Conservation (phyloP, 1,284 basidiomycete species). For the Ganoderma resinaceum region DNA sequence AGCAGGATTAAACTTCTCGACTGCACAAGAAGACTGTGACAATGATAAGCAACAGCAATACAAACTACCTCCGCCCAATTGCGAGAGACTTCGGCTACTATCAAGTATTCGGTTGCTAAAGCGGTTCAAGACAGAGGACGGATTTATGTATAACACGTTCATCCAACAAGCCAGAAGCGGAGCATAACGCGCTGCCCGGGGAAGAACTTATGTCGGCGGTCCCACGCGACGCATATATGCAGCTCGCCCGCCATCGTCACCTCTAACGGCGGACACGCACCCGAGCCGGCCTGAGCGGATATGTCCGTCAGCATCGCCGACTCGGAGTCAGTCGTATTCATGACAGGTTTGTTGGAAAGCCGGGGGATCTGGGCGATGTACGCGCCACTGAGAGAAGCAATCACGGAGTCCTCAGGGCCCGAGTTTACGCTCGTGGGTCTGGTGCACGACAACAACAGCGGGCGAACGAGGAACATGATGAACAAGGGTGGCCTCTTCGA, state of each 20-base stretch:
- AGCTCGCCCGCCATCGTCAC: slow-evolving; percentile 54
- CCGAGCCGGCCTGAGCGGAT: not conserved
- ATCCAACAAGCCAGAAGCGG: slow-evolving; percentile 57
- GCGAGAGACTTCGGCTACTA: not conserved
- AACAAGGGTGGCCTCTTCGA: not conserved
- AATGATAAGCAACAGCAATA: not conserved
- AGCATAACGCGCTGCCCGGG: slow-evolving; percentile 59
- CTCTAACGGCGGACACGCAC: not conserved
- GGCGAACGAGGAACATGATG: not conserved
- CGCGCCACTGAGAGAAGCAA: slow-evolving; percentile 16
- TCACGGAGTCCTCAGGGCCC: slow-evolving; percentile 26
- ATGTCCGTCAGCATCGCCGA: slow-evolving; percentile 31
- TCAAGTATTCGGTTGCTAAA: not conserved
- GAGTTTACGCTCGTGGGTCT: slow-evolving; percentile 24
- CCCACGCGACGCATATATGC: slow-evolving; percentile 56
- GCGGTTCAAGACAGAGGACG: not conserved
- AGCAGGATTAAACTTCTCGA: not conserved
- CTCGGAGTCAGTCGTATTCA: slow-evolving; percentile 18
- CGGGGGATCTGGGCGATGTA: slow-evolving; percentile 16
- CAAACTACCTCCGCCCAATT: not conserved
- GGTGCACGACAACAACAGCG: not conserved
- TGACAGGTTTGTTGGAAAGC: not conserved
- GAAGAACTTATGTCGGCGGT: slow-evolving; percentile 56
- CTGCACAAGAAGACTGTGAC: not conserved
- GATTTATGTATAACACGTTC: not conserved